Evolutionary conservation across 305 asterid genomes (phyloP), one percentile per base, ranked within the genome.

Genomic region (Withania somnifera): DNA sequence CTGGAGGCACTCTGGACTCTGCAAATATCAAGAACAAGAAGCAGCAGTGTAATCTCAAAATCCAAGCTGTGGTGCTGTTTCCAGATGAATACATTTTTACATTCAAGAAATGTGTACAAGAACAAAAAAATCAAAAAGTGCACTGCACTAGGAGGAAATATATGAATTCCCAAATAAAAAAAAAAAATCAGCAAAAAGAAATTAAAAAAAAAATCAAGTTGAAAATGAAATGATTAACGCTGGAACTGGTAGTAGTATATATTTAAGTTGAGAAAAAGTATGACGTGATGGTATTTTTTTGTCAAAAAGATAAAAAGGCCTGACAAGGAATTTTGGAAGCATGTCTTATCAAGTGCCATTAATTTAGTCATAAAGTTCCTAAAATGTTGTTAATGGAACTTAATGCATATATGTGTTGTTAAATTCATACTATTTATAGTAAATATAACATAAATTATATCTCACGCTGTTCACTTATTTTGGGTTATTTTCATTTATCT

Each of bases 1-100:
- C 50, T 80, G 19, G 77, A 15, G 83, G 76, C 45, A 80, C 83
- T 61, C 40, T 61, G 11, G 77, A 80, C 2, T 61, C 83, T 9
- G 77, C 32, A 60, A 45, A 45, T 13, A 50, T 42, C 60, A 60
- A 40, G 71, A 80, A 61, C 60, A 63, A 42, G 34, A 61, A 80
- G 77, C 73, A 79, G 36, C 51, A 47, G 13, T 26, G 9, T 30
- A 57, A 56, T 73, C 26, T 47, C 36, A 60, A 20, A 45, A 69
- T 45, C 57, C 79, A 36, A 83, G 67, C 20, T 24, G 34, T 13
- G 20, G 38, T 73, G 40, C 11, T 61, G 38, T 2, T 61, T 61
- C 68, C 11, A 61, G 20, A 61, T 73, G 15, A 7, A 2, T 26
- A 17, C 79, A 73, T 73, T 47, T 50, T 36, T 68, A 71, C 38